These are phyloP conservation scores for Cystobasidium slooffiae DNA, from an alignment of 1,284 basidiomycete species.

Conservation along the genomic window DNA sequence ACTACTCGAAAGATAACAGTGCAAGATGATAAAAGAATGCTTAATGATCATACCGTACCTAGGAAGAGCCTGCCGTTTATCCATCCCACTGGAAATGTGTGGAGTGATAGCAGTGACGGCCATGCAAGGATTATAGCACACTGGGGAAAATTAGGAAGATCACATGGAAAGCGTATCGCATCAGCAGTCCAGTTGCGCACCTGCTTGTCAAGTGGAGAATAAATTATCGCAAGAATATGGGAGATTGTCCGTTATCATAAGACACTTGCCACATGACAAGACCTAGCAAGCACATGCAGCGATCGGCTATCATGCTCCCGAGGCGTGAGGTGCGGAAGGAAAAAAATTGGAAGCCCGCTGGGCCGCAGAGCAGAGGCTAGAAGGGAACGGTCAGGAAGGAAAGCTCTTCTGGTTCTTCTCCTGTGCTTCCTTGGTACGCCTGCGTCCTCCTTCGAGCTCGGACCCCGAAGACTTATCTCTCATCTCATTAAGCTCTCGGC, in stretches of 20 bases:
- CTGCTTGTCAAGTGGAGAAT: neutral
- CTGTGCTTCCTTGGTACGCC: slow-evolving; percentile 12
- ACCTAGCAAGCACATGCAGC: neutral
- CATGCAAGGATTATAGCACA: too few species aligned
- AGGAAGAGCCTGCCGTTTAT: too few species aligned
- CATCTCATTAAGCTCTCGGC: neutral
- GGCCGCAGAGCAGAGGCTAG: neutral
- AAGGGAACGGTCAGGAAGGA: neutral
- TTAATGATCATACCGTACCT: too few species aligned
- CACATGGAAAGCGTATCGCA: too few species aligned
- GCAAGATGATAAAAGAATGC: too few species aligned
- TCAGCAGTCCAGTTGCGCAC: neutral
- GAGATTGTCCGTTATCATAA: neutral
- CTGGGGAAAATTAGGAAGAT: too few species aligned
- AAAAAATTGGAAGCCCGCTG: slow-evolving; percentile 15
- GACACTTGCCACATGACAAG: slow-evolving; percentile 18
- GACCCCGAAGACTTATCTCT: neutral
- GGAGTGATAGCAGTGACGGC: too few species aligned
- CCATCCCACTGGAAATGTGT: too few species aligned
- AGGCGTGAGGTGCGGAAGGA: slow-evolving; percentile 20
- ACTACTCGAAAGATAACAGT: too few species aligned
- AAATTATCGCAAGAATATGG: neutral
- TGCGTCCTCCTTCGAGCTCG: neutral
- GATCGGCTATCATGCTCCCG: slow-evolving; percentile 24
- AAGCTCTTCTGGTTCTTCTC: neutral